A percentile compares a stretch with the other conserved stretches of the same genome.
These are phyloP conservation scores for Colletotrichum sp. DNA, from an alignment of 2,329 filamentous ascomycete species.

Conservation along the genomic window DNA sequence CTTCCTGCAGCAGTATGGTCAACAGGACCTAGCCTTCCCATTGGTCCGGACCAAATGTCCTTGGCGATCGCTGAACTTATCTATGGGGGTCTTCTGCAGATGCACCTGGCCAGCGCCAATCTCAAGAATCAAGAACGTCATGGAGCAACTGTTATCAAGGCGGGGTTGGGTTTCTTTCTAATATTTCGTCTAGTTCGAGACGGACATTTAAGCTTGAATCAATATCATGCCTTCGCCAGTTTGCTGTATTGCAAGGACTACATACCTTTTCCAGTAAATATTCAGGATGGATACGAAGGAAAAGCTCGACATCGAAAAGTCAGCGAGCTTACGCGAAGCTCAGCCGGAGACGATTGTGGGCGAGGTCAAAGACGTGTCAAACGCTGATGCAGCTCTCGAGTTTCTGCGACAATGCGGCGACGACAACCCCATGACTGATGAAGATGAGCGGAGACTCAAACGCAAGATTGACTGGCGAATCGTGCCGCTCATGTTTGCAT, in stretches of 20 bases:
- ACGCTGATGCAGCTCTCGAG: slow-evolving; percentile 1
- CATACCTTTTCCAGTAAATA: background rate
- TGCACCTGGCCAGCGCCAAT: background rate
- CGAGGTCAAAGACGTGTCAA: background rate
- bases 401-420: background rate
- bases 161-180: background rate
- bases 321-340: background rate
- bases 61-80: background rate
- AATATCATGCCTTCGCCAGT: background rate
- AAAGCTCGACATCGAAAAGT: background rate
- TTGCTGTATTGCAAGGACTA: background rate
- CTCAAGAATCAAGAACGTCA: background rate
- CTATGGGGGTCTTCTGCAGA: background rate
- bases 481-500: slow-evolving; percentile 23
- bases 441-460: slow-evolving; percentile 8
- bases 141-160: background rate
- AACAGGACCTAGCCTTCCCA: background rate
- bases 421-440: background rate
- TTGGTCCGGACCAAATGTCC: background rate
- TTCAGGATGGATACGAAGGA: background rate
- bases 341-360: background rate
- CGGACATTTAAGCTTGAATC: background rate
- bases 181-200: too few species aligned
- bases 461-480: slow-evolving; percentile 23
- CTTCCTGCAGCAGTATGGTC: background rate